Percentiles rank a stretch among this genome's conserved stretches.
phyloP scores from a whole-genome alignment of 805 yeast genomes.

The Sugiyamaella americana region DNA sequence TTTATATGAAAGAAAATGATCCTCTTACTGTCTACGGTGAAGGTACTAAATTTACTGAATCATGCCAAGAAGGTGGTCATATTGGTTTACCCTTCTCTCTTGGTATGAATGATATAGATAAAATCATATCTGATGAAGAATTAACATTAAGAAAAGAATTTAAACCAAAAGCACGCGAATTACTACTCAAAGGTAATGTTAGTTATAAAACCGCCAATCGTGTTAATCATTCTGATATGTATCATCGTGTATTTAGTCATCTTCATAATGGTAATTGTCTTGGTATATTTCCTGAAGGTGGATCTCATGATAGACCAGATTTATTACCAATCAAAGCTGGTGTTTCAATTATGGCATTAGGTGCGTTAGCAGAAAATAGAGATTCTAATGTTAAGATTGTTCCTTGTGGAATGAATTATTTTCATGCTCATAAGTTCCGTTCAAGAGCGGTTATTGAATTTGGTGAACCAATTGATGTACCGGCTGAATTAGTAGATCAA shows the following conservation, averaged over 20 bases:
- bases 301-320: slow-evolving; percentile 93
- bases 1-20: slow-evolving; percentile 33
- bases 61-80: slow-evolving; percentile 60
- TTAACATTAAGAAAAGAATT: slow-evolving; percentile 65
- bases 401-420: slow-evolving; percentile 96
- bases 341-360: slow-evolving; percentile 96
- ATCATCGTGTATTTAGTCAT: slow-evolving; percentile 77
- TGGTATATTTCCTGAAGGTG: slow-evolving; percentile 98
- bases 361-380: slow-evolving; percentile 78
- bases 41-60: slow-evolving; percentile 60
- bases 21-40: slow-evolving; percentile 44
- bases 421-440: slow-evolving; percentile 91
- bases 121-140: slow-evolving; percentile 67
- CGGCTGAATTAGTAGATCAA: slow-evolving; percentile 52
- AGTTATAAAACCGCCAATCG: slow-evolving; percentile 67
- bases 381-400: slow-evolving; percentile 76
- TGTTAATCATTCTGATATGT: slow-evolving; percentile 81
- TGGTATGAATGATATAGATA: slow-evolving; percentile 68
- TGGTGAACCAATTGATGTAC: slow-evolving; percentile 77
- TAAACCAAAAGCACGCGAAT: slow-evolving; percentile 40
- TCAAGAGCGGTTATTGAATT: slow-evolving; percentile 94
- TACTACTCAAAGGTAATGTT: slow-evolving; percentile 47
- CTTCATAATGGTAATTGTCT: slow-evolving; percentile 72
- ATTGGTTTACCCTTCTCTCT: slow-evolving; percentile 70
- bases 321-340: slow-evolving; percentile 92